Base-by-base conservation (phyloP, 345 rosid species). In the Pseudoturritis turrita region DNA sequence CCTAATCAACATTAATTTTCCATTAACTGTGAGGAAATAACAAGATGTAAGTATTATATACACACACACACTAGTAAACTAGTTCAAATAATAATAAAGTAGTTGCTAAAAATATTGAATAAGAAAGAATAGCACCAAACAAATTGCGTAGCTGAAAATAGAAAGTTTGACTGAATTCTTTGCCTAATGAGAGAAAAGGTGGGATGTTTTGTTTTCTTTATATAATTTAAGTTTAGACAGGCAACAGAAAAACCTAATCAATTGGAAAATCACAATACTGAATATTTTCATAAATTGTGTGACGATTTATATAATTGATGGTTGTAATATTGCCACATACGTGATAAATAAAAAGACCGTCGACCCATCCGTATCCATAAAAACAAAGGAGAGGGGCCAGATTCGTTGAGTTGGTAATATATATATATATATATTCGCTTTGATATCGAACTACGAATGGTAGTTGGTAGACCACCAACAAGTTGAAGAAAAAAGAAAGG, bases 391-490 rank as follows among this genome's bases (percentile, higher is more conserved):
- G 55, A 55, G 55, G 55, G 43, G 41, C 14, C 21, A 19, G 44
- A 55, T 56, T 31, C 33, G 19, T 43, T 29, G 72, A 54, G 23
- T 41, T 41, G 72, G 62, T 54, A 56, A n/a, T n/a, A n/a, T n/a
- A n/a, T n/a, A n/a, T n/a, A 37, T 15, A 29, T 44, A 18, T 63
- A 47, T 45, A 0, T 9, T 23, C 28, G 14, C 49, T 35, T 14
- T 40, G 50, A 43, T 62, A 33, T 46, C 47, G 43, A 11, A 28
- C 62, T 40, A 29, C 52, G 54, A 18, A 15, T 66, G 61, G 58
- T 65, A 40, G 62, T 40, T 67, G 72, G 72, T 68, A 68, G 72
- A 55, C 43, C 14, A 68, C 63, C 63, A 68, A 68, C 43, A 33
- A 54, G 28, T 54, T 31, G 33, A 55, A n/a, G n/a, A n/a, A n/a